Evolutionary conservation across 768 basidiomycete genomes (phyloP), one percentile per base, ranked within the genome.

Genomic region (Symmetrospora coprosmae): DNA sequence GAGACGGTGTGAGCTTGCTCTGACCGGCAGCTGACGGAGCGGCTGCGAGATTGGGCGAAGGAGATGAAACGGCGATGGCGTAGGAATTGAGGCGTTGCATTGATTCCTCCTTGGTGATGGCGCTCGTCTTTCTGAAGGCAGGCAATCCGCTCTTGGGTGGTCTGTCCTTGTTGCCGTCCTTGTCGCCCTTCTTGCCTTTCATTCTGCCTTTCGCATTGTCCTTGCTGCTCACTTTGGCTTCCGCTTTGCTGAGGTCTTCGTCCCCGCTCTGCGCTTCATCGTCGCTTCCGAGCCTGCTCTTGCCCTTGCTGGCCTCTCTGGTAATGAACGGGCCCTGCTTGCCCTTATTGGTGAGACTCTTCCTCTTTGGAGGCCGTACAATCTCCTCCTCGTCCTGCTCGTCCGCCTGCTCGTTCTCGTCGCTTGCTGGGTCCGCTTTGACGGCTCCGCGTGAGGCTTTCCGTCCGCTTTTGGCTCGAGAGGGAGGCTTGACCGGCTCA

Each of bases 281-380:
- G 9, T 14, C 25, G 7, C 49, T 9, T 50, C 49, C 49, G 11
- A 8, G 11, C 9, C 23, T 33, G 49, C 49, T 50, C 31, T 28
- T 33, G 27, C 8, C 49, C 31, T 50, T 46, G 13, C 11, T 23
- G 25, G 25, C 11, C 11, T 46, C 25, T 8, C 25, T 50, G 31
- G 11, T n/a, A n/a, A n/a, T n/a, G n/a, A n/a, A n/a, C 13, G 8
- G 49, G 13, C 21, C 9, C 21, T 19, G 41, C 38, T 27, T 55
- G 38, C 6, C 37, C 46, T 41, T 38, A 37, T 38, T 21, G 25
- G 5, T 19, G 37, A 21, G 14, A 5, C 37, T 39, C 35, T 25
- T 55, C 40, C 52, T 55, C 52, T 55, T 55, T 39, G 52, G 52
- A 17, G 52, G 52, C 3, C 52, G 52, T 6, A 55, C 52, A 43